Percentiles rank a stretch among this genome's conserved stretches.
phyloP scores from a whole-genome alignment of 495 filamentous ascomycete genomes.

The Cercophora newfieldiana region DNA sequence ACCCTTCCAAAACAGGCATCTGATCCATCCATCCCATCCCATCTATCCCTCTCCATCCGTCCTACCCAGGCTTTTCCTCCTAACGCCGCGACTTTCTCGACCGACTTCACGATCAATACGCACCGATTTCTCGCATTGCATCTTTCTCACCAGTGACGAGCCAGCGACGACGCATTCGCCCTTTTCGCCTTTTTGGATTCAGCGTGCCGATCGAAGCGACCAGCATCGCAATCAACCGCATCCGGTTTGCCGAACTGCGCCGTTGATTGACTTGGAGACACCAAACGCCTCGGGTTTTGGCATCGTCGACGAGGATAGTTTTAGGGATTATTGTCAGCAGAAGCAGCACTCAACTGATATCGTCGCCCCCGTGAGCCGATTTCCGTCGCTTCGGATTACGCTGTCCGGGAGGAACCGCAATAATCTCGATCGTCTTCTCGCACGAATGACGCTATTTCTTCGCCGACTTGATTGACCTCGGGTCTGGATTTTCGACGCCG shows the following conservation, averaged over 20 bases:
- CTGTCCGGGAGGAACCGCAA: not conserved
- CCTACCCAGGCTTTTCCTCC: slow-evolving; percentile 15
- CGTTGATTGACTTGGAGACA: not conserved
- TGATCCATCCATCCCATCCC: slow-evolving; percentile 10
- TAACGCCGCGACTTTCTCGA: slow-evolving; percentile 14
- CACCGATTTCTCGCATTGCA: not conserved
- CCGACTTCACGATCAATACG: not conserved
- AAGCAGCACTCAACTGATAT: not conserved
- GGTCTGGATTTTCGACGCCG: not conserved
- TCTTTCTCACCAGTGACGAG: not conserved
- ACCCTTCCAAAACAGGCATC: slow-evolving; percentile 17
- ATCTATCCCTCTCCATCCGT: slow-evolving; percentile 21
- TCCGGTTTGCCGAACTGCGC: not conserved
- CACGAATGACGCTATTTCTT: not conserved
- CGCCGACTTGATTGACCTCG: not conserved
- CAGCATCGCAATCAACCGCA: not conserved
- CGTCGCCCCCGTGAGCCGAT: not conserved
- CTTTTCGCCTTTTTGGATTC: not conserved
- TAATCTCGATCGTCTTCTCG: not conserved
- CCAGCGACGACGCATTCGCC: not conserved
- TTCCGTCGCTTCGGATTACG: not conserved
- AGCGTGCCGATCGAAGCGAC: not conserved
- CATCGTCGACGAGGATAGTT: not conserved
- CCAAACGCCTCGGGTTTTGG: not conserved
- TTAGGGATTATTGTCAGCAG: not conserved